Evolutionary conservation across 1,284 basidiomycete species (phyloP), one percentile per base, ranked within the genome.

Genomic region (Malassezia restricta): DNA sequence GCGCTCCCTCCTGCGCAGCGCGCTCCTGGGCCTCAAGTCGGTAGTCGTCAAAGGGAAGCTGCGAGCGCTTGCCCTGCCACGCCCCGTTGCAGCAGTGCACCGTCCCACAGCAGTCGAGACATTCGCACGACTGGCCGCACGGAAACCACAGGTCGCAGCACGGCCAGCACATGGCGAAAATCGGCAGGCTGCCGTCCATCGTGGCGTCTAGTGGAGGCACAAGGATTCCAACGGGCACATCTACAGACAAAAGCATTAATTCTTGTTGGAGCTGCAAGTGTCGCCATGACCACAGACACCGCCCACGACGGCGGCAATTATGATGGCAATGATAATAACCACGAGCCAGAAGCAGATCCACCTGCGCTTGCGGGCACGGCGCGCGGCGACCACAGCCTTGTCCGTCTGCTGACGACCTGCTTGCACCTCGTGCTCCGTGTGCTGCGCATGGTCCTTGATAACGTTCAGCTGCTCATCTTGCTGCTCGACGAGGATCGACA

Each of bases 321-420:
- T 54, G 39, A 66, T 60, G 27, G 67, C 43, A 43, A 71, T 53
- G 12, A 69, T 31, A 43, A 68, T 57, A 47, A 70, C 41, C 27
- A 61, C 33, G 52, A 64, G 55, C 64, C 63, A 66, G 63, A 68
- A 68, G 59, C 68, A 68, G 46, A 66, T 64, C 62, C 61, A 71
- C 20, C 76, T 55, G 76, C 83, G 86, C 71, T 81, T 83, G 45
- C 89, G 80, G 9, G 89, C 90, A 40, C 83, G 78, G 52, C 78
- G 76, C 17, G 82, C 86, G 42, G 85, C 88, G 29, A 77, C 77
- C 39, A 87, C 82, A 0, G 87, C 89, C 50, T 79, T 78, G 50
- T 65, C 63, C n/a, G 70, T 73, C 43, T 64, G 56, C 80, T 80
- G n/a, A 82, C 83, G 53, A 33, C 69, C 68, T 14, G 66, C 66